Base-by-base conservation (phyloP, 352 stramenopile species). In the Plasmopara muralis region DNA sequence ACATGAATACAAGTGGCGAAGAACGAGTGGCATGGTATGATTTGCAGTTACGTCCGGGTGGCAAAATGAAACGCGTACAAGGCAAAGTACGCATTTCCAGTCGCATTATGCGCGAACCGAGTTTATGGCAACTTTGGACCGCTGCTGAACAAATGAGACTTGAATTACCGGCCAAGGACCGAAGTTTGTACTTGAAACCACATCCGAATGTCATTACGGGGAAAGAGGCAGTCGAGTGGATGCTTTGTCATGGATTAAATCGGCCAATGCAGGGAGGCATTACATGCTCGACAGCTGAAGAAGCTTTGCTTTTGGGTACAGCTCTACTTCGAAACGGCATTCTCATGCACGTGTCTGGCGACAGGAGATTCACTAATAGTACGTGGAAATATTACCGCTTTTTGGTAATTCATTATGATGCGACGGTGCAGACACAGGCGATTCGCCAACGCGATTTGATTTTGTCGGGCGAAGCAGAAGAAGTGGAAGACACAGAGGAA, bases 351-450 rank as follows among this genome's bases (percentile, higher is more conserved):
- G 76, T 90, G 2, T 87, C 81, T 16, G 81, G 79, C 18, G 80
- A 89, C 15, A 62, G 62, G 14, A 72, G 77, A 18, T 92, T 92
- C 47, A 68, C 75, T 7, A 92, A 87, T 59, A 89, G 73, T 49
- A 83, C 79, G 47, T 92, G 79, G 75, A 91, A 90, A 52, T 94
- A 94, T 49, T 94, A 94, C 55, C 81, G 83, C 4, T 94, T 94
- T 58, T 82, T 72, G 39, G 79, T 94, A 5, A 74, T 87, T 45
- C 78, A 94, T 41, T 60, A 90, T 43, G 83, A 94, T 47, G 30
- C 64, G 5, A 31, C 47, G 5, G 47, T 64, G 31, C 72, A 84
- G 31, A 70, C 72, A 20, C 77, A 89, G 14, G 65, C 55, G 20
- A 65, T 70, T 47, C 61, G 67, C 39, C 76, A 88, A 57, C 70